Evolutionary conservation across 163 green algal species (phyloP).

Genomic region (Coccomyxa subellipsoidea): DNA sequence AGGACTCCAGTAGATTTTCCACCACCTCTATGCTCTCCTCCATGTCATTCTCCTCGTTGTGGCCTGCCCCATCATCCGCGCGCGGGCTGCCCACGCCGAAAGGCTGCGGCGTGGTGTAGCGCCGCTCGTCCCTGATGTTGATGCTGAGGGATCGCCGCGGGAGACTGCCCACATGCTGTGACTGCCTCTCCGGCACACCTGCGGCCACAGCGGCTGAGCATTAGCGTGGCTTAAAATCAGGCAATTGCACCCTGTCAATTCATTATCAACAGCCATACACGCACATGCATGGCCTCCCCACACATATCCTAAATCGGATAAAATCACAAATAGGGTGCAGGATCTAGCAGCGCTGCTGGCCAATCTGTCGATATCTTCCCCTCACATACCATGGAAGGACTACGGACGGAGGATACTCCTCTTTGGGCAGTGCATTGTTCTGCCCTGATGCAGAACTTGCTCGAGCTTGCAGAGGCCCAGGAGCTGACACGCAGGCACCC

Average conservation of each 20-base stretch:
- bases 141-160: neutral
- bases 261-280: too few relatives aligned
- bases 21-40: conserved; percentile 47
- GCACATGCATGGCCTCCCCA: too few relatives aligned
- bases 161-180: neutral
- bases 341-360: too few relatives aligned
- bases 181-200: neutral
- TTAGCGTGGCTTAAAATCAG: too few relatives aligned
- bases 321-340: too few relatives aligned
- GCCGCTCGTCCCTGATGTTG: neutral
- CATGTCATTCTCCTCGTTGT: conserved; percentile 4
- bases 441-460: too few relatives aligned
- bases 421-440: too few relatives aligned
- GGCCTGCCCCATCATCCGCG: neutral
- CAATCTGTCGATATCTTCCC: too few relatives aligned
- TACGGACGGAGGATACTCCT: too few relatives aligned
- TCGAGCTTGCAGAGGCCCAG: neutral
- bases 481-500: neutral
- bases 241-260: too few relatives aligned
- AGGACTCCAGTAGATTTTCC: conserved; percentile 68
- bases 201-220: neutral
- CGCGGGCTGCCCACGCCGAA: neutral
- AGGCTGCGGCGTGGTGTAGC: neutral
- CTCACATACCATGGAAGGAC: too few relatives aligned
- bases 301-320: too few relatives aligned